phyloP scores from a whole-genome alignment of 2,329 filamentous ascomycete genomes.

The Kalaharituber pfeilii region DNA sequence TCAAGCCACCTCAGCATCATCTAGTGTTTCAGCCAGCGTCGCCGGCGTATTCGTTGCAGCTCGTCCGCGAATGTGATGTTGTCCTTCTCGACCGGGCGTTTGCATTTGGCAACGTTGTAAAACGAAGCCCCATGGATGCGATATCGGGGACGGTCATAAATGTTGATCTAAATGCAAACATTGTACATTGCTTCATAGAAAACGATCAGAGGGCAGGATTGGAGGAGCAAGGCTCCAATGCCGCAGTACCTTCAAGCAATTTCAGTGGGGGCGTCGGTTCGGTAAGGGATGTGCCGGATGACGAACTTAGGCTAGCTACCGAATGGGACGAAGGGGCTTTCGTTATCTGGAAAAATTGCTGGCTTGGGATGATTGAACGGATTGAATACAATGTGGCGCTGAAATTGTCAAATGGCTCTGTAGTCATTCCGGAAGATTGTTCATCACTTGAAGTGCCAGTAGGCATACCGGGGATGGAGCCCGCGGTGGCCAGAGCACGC shows the following conservation, averaged over 20 bases:
- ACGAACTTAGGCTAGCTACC: constrained; percentile 32
- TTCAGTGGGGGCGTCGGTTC: neutral
- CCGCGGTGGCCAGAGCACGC: neutral
- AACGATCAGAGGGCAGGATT: neutral
- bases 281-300: constrained; percentile 26
- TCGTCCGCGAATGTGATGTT: constrained; percentile 31
- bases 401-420: constrained; percentile 35
- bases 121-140: constrained; percentile 31
- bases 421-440: constrained; percentile 36
- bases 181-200: constrained; percentile 17
- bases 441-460: constrained; percentile 30
- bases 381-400: constrained; percentile 35
- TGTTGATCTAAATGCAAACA: constrained; percentile 26
- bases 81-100: constrained; percentile 37
- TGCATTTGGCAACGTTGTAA: constrained; percentile 39
- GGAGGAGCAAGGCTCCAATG: neutral
- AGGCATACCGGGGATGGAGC: neutral
- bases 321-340: constrained; percentile 35
- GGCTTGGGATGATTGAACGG: constrained; percentile 38
- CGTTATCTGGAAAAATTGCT: constrained; percentile 36
- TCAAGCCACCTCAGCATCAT: constrained; percentile 34
- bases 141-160: constrained; percentile 40
- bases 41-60: constrained; percentile 28
- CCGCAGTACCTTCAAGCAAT: neutral
- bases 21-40: constrained; percentile 32